Conservation (phyloP, 2,329 filamentous ascomycete genomes). For the Biscogniauxia marginata region DNA sequence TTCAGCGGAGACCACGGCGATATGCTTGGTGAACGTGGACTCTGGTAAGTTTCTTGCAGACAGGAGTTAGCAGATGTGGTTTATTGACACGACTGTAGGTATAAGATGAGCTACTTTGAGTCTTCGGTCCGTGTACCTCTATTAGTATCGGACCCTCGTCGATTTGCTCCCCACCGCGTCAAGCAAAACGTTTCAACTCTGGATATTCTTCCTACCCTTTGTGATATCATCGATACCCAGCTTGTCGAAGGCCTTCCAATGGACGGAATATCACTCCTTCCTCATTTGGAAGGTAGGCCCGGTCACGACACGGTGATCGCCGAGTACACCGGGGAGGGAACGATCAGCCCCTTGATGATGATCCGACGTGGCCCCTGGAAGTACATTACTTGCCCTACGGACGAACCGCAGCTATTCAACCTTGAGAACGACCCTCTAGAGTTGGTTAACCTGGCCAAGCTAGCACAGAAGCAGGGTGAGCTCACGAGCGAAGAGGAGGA, state of each 20-base stretch:
- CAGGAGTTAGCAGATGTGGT: background rate
- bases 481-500: constrained; percentile 45
- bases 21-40: constrained; percentile 87
- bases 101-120: constrained; percentile 98
- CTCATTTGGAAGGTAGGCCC: constrained; percentile 67
- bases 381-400: constrained; percentile 81
- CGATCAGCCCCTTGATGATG: constrained; percentile 87
- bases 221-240: constrained; percentile 74
- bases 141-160: constrained; percentile 75
- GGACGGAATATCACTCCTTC: constrained; percentile 78
- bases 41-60: constrained; percentile 59
- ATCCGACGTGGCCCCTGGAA: constrained; percentile 89
- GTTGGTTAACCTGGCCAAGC: constrained; percentile 66
- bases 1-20: constrained; percentile 95
- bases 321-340: constrained; percentile 94
- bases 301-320: constrained; percentile 86
- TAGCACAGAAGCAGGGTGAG: constrained; percentile 36
- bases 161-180: constrained; percentile 73
- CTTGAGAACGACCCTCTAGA: constrained; percentile 73
- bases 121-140: constrained; percentile 86
- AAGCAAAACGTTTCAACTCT: constrained; percentile 85
- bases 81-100: constrained; percentile 38
- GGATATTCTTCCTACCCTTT: constrained; percentile 85
- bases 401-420: constrained; percentile 83
- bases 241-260: constrained; percentile 72